Evolutionary conservation across 2,329 filamentous ascomycete genomes (phyloP).

Genomic region (Basipetospora chlamydospora): DNA sequence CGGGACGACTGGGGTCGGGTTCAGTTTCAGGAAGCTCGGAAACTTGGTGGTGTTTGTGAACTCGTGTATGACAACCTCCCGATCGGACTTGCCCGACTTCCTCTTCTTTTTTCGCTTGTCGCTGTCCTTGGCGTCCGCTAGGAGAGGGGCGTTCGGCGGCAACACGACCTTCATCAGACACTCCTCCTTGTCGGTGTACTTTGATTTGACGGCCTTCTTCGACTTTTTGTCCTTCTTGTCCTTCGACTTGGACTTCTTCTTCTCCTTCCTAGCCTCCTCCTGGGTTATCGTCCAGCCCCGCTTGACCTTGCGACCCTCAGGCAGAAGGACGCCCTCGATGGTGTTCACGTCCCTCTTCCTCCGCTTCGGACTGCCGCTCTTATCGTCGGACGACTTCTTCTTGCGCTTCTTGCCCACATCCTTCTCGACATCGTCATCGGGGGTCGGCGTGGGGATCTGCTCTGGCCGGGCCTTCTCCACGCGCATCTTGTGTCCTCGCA

Average conservation of each 20-base stretch:
- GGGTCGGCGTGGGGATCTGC: constrained; percentile 18
- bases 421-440: constrained; percentile 15
- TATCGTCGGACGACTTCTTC: constrained; percentile 20
- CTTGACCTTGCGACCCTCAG: constrained; percentile 65
- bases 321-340: constrained; percentile 54
- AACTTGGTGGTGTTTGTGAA: constrained; percentile 76
- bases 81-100: constrained; percentile 32
- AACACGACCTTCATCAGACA: constrained; percentile 74
- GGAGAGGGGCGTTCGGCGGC: constrained; percentile 31
- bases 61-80: constrained; percentile 66
- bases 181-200: constrained; percentile 68
- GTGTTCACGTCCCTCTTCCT: constrained; percentile 36
- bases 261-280: constrained; percentile 31
- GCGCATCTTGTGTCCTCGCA: constrained; percentile 74
- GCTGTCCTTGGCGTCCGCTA: constrained; percentile 24
- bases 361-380: constrained; percentile 25
- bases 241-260: constrained; percentile 28
- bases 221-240: constrained; percentile 33
- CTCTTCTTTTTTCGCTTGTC: constrained; percentile 44
- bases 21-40: constrained; percentile 69
- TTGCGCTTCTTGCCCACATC: constrained; percentile 24
- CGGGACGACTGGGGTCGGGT: no score
- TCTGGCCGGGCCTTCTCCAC: constrained; percentile 65
- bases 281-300: constrained; percentile 72
- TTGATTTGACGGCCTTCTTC: constrained; percentile 49